phyloP scores from a whole-genome alignment of 768 basidiomycete genomes.

The Lentinus tigrinus region DNA sequence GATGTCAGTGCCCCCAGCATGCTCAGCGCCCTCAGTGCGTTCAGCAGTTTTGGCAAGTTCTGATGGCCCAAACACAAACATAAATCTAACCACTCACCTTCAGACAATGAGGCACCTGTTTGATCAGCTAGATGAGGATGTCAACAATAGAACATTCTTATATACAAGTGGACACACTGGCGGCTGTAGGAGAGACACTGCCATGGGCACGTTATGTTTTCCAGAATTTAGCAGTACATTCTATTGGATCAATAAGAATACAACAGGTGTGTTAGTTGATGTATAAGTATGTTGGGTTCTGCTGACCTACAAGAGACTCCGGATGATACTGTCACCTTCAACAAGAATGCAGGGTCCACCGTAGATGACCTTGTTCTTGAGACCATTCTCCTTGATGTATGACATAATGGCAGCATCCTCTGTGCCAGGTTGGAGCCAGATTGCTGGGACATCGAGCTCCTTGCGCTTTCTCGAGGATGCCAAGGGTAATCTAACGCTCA shows the following conservation, averaged over 20 bases:
- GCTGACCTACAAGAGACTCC: constrained; percentile 10
- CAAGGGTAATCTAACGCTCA: constrained; percentile 62
- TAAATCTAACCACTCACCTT: too few species aligned
- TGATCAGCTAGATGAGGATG: too few species aligned
- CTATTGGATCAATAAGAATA: too few species aligned
- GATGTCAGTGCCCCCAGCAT: too few species aligned
- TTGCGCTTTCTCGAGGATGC: constrained; percentile 65
- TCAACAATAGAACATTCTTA: too few species aligned
- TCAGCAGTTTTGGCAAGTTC: too few species aligned
- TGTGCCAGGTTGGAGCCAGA: constrained; percentile 92
- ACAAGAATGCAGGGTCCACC: constrained; percentile 84
- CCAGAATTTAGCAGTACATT: too few species aligned
- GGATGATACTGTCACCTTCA: constrained; percentile 62
- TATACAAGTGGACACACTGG: neutral
- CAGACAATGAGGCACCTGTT: neutral
- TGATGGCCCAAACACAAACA: too few species aligned
- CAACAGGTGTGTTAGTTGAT: neutral
- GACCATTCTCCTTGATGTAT: constrained; percentile 64
- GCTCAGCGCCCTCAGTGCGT: too few species aligned
- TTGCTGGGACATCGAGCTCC: constrained; percentile 63
- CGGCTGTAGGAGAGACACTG: neutral
- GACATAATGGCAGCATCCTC: constrained; percentile 61
- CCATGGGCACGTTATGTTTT: too few species aligned
- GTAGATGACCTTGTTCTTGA: constrained; percentile 67
- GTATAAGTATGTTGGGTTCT: neutral